phyloP scores from a whole-genome alignment of 2,329 filamentous ascomycete species.

The Pseudogymnoascus sp. region DNA sequence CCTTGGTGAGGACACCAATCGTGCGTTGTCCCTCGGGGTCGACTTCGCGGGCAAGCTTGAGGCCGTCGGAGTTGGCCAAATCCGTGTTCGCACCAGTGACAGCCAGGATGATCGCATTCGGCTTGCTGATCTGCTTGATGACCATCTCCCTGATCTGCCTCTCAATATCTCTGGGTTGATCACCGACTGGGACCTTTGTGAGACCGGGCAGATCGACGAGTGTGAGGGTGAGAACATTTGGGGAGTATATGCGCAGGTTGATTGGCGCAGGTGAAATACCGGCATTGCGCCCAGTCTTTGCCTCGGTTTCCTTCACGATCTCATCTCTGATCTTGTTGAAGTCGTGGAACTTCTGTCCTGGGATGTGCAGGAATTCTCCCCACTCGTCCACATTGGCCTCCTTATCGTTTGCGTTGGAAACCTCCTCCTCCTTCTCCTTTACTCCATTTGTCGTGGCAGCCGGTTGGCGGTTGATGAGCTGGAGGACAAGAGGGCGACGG shows the following conservation, averaged over 20 bases:
- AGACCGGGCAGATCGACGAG: constrained; percentile 93
- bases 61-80: constrained; percentile 94
- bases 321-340: constrained; percentile 98
- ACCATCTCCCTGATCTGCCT: constrained; percentile 97
- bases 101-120: constrained; percentile 94
- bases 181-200: constrained; percentile 93
- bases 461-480: constrained; percentile 87
- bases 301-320: constrained; percentile 92
- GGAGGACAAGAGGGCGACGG: constrained; percentile 87
- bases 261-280: constrained; percentile 96
- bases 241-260: constrained; percentile 96
- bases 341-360: constrained; percentile 94
- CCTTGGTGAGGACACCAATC: constrained; percentile 97
- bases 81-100: constrained; percentile 96
- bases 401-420: constrained; percentile 66
- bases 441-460: constrained; percentile 62
- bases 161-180: constrained; percentile 95
- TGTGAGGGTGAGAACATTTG: constrained; percentile 93
- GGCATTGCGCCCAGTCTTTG: constrained; percentile 91
- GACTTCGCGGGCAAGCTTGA: constrained; percentile 93
- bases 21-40: constrained; percentile 96
- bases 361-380: constrained; percentile 97
- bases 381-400: constrained; percentile 92
- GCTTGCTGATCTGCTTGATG: constrained; percentile 95
- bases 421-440: constrained; percentile 53